Percentiles rank a stretch among this genome's conserved stretches.
Conservation (phyloP, 2,329 filamentous ascomycete genomes). For the Westerdykella ornata region DNA sequence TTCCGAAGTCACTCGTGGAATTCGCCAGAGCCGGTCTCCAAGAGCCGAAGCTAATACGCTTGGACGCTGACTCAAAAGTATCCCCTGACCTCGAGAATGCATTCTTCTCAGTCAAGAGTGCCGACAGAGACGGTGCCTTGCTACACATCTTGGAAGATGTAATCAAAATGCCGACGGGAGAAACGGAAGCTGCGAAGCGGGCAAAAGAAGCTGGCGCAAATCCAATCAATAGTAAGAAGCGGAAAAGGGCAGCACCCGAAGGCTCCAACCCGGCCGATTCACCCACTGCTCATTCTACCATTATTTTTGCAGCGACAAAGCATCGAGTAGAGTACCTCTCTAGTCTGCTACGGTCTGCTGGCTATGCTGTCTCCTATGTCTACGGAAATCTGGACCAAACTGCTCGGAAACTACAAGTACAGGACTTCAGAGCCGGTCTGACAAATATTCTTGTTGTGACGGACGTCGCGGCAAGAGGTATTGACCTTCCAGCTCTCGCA, state of each 20-base stretch:
- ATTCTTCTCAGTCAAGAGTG: conserved; percentile 88
- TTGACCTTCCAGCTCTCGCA: conserved; percentile 91
- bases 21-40: conserved; percentile 91
- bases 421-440: conserved; percentile 76
- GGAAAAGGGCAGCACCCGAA: conserved; percentile 54
- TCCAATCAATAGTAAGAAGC: conserved; percentile 56
- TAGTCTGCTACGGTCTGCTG: conserved; percentile 67
- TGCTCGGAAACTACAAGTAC: conserved; percentile 83
- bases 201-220: conserved; percentile 42
- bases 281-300: conserved; percentile 85
- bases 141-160: conserved; percentile 84
- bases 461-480: conserved; percentile 92
- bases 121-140: conserved; percentile 88
- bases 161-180: conserved; percentile 77
- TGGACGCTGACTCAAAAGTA: conserved; percentile 93
- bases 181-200: conserved; percentile 48
- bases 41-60: conserved; percentile 79
- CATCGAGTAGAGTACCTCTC: conserved; percentile 95
- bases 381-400: conserved; percentile 94
- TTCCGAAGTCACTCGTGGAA: conserved; percentile 90
- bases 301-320: conserved; percentile 90
- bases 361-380: conserved; percentile 86
- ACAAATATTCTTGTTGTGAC: conserved; percentile 92
- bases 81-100: conserved; percentile 93
- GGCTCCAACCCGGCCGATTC: conserved; percentile 55